Percentiles rank a stretch among this genome's conserved stretches.
Evolutionary conservation across 306 rosid species (phyloP).

Genomic region (Fragaria ananassa): DNA sequence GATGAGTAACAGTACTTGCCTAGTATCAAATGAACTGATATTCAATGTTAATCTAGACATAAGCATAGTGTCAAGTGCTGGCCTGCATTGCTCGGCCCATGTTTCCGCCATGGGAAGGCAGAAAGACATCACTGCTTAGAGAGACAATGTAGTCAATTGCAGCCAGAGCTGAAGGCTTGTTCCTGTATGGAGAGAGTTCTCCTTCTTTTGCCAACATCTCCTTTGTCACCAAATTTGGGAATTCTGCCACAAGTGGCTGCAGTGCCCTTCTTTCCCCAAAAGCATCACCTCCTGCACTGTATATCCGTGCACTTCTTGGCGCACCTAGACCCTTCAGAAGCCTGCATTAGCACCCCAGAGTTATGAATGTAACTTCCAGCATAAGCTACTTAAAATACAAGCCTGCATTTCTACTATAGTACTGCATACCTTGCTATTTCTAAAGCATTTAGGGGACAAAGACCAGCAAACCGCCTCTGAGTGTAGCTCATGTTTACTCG

Average conservation of each 20-base stretch:
- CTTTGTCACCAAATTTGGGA: slow-evolving; percentile 48
- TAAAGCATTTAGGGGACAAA: slow-evolving; percentile 49
- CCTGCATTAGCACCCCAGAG: slow-evolving; percentile 25
- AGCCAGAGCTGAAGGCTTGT: slow-evolving; percentile 52
- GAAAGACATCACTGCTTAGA: slow-evolving; percentile 46
- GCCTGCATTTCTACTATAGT: too few relatives aligned
- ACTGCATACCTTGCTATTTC: slow-evolving; percentile 45
- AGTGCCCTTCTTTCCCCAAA: slow-evolving; percentile 46
- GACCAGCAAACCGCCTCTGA: slow-evolving; percentile 40
- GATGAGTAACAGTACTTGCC: background rate
- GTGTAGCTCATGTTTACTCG: slow-evolving; percentile 37
- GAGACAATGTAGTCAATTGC: slow-evolving; percentile 60
- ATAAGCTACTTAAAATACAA: background rate
- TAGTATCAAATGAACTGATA: background rate
- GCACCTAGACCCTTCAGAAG: slow-evolving; percentile 53
- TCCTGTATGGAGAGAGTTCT: slow-evolving; percentile 40
- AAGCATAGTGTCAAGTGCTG: background rate
- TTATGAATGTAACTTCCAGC: background rate
- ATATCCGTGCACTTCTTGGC: slow-evolving; percentile 39
- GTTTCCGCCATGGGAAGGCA: slow-evolving; percentile 56
- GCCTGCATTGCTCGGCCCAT: slow-evolving; percentile 63
- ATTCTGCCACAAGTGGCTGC: slow-evolving; percentile 44
- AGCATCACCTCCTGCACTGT: slow-evolving; percentile 54
- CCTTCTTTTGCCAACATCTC: slow-evolving; percentile 42
- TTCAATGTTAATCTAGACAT: background rate